A percentile compares a stretch with the other conserved stretches of the same genome.
phyloP scores from a whole-genome alignment of 2,329 filamentous ascomycete genomes.

The Sarocladium strictum region DNA sequence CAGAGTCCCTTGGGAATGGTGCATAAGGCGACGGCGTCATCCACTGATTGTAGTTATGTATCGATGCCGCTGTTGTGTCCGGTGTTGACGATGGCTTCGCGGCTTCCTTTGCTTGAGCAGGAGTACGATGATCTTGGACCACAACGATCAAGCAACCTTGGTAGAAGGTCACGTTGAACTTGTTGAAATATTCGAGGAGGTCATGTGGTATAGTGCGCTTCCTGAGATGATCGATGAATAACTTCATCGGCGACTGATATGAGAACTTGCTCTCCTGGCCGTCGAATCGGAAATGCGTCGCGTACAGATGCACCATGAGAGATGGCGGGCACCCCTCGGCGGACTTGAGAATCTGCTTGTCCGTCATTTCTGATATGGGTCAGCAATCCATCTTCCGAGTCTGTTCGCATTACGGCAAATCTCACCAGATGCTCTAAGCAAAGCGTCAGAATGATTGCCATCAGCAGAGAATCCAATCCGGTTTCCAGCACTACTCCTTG shows the following conservation, averaged over 20 bases:
- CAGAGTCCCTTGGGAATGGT: constrained; percentile 59
- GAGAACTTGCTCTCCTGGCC: constrained; percentile 87
- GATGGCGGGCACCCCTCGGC: constrained; percentile 72
- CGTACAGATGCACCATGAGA: constrained; percentile 77
- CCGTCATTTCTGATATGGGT: constrained; percentile 56
- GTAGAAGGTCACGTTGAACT: constrained; percentile 73
- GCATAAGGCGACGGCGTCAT: constrained; percentile 84
- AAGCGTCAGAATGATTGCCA: constrained; percentile 34
- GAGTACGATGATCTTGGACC: constrained; percentile 79
- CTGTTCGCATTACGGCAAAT: not conserved
- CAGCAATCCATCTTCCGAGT: constrained; percentile 13
- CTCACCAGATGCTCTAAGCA: constrained; percentile 49
- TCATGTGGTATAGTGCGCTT: constrained; percentile 81
- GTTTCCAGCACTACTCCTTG: constrained; percentile 44
- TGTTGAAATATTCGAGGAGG: constrained; percentile 71
- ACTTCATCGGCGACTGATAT: constrained; percentile 87
- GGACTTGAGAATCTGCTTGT: constrained; percentile 76
- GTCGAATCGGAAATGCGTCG: constrained; percentile 85
- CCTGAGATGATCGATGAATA: constrained; percentile 71
- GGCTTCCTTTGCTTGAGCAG: constrained; percentile 54
- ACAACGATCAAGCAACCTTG: constrained; percentile 94
- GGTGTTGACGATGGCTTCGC: constrained; percentile 21
- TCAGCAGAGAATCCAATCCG: constrained; percentile 41
- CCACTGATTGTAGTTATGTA: constrained; percentile 88
- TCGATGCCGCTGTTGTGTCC: constrained; percentile 54